Conservation (phyloP, 2,329 filamentous ascomycete genomes). For the Phyllosticta citriasiana region DNA sequence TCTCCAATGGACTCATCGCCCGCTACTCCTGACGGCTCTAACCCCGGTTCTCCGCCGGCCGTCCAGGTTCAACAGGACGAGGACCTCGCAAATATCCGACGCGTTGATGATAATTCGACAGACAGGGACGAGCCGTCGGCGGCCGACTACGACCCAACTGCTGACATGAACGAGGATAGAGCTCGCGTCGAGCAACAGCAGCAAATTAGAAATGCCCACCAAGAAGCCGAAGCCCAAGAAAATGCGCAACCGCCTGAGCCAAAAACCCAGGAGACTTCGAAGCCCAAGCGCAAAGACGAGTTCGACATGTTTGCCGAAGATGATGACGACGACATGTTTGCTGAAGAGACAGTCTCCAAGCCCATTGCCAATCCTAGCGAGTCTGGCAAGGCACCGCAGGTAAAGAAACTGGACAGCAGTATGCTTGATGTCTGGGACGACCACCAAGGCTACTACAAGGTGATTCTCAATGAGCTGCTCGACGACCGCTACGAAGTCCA, state of each 20-base stretch:
- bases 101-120: conserved; percentile 19
- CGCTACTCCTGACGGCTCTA: conserved; percentile 25
- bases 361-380: conserved; percentile 42
- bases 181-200: conserved; percentile 57
- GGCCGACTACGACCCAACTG: conserved; percentile 81
- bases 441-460: conserved; percentile 90
- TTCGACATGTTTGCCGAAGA: conserved; percentile 56
- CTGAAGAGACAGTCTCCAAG: conserved; percentile 51
- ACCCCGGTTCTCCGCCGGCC: conserved; percentile 29
- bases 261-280: conserved; percentile 39
- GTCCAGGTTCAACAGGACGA: conserved; percentile 33
- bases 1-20: conserved; percentile 27
- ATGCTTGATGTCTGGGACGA: conserved; percentile 67
- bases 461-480: conserved; percentile 82
- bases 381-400: conserved; percentile 21
- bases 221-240: conserved; percentile 35
- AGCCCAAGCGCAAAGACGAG: conserved; percentile 40
- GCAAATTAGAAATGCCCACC: conserved; percentile 2
- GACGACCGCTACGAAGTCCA: conserved; percentile 84
- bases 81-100: conserved; percentile 25
- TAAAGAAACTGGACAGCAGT: conserved; percentile 55
- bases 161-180: conserved; percentile 79
- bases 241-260: conserved; percentile 44
- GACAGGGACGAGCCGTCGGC: conserved; percentile 71
- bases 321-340: conserved; percentile 78